Conservation (phyloP, 345 rosid genomes). For the Balakata baccata region DNA sequence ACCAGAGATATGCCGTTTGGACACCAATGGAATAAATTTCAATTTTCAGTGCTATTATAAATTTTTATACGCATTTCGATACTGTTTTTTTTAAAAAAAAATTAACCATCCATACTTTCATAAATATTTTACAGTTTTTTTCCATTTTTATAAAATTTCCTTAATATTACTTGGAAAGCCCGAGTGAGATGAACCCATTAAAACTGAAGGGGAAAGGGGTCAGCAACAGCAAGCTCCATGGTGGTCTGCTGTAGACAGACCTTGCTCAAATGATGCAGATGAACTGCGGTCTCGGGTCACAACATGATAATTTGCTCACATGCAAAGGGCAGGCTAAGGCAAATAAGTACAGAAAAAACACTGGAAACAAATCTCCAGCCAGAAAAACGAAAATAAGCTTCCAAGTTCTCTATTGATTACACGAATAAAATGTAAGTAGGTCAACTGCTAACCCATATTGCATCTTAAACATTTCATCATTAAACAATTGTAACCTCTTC, state of each 20-base stretch:
- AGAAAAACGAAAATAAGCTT: slow-evolving; percentile 11
- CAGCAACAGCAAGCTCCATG: background rate
- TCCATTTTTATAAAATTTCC: no score
- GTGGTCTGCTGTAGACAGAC: background rate
- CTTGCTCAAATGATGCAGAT: background rate
- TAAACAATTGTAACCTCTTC: slow-evolving; percentile 6
- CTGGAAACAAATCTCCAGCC: slow-evolving; percentile 15
- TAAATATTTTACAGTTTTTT: no score
- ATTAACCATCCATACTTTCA: no score
- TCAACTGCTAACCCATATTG: slow-evolving; percentile 5
- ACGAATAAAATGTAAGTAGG: slow-evolving; percentile 10
- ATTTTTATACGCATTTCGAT: no score
- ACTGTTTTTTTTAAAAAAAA: no score
- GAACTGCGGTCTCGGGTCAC: background rate
- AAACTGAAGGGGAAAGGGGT: no score
- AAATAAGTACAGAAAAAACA: slow-evolving; percentile 1
- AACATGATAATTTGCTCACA: background rate
- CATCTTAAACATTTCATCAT: slow-evolving; percentile 9
- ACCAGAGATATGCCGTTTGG: no score
- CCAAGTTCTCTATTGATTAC: slow-evolving; percentile 19
- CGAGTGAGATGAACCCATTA: no score
- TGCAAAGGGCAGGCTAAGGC: background rate
- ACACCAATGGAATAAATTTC: no score
- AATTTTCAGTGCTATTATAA: no score
- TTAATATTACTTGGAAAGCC: no score